These are phyloP conservation scores for Debaryomyces sp. DNA, from an alignment of 1,139 yeast species.

Conservation along the genomic window DNA sequence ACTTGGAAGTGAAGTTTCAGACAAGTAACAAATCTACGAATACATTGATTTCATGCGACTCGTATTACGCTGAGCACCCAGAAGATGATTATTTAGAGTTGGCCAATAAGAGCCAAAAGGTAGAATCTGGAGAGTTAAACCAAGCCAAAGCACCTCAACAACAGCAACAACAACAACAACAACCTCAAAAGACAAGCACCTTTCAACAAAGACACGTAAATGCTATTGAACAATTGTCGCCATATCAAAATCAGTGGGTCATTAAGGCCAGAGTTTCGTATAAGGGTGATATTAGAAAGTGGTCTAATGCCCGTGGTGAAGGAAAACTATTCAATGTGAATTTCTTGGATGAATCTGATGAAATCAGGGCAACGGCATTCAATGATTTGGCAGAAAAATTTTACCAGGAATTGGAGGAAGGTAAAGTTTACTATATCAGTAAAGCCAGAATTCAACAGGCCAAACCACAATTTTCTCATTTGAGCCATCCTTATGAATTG, in stretches of 20 bases:
- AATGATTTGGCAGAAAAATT: slow-evolving; percentile 82
- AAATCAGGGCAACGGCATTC: slow-evolving; percentile 94
- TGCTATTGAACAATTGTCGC: slow-evolving; percentile 87
- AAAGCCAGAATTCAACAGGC: slow-evolving; percentile 83
- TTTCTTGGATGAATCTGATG: slow-evolving; percentile 92
- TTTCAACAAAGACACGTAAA: slow-evolving; percentile 40
- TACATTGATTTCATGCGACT: slow-evolving; percentile 48
- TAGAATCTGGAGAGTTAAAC: slow-evolving; percentile 11
- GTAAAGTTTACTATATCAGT: slow-evolving; percentile 83
- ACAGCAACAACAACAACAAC: slow-evolving; percentile 15
- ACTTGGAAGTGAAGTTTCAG: slow-evolving; percentile 47
- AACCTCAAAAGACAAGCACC: slow-evolving; percentile 18
- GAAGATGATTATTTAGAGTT: slow-evolving; percentile 46
- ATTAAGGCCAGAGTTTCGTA: slow-evolving; percentile 89
- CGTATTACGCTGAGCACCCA: slow-evolving; percentile 57
- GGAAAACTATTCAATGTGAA: slow-evolving; percentile 90
- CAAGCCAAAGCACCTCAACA: slow-evolving; percentile 12
- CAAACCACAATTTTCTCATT: slow-evolving; percentile 82
- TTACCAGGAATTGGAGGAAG: slow-evolving; percentile 78
- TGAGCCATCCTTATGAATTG: slow-evolving; percentile 88
- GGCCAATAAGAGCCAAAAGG: slow-evolving; percentile 18
- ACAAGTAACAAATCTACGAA: slow-evolving; percentile 44
- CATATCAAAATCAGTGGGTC: slow-evolving; percentile 89
- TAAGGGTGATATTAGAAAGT: slow-evolving; percentile 85
- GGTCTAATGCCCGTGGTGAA: slow-evolving; percentile 85